Conservation (phyloP, 1,284 basidiomycete genomes). For the Trichosporon ovoides region DNA sequence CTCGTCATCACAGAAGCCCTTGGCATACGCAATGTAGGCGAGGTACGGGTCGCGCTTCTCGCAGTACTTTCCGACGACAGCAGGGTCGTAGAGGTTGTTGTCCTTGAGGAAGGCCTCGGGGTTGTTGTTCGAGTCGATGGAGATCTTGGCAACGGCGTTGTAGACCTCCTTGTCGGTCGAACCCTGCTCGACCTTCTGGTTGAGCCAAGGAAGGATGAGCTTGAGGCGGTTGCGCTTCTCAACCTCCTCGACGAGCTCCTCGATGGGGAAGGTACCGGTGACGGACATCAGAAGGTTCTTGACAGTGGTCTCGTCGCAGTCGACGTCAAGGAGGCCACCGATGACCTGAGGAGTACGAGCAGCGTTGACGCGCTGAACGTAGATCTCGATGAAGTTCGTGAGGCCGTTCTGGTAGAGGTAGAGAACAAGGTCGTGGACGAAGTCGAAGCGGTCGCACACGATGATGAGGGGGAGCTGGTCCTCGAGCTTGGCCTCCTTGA, state of each 20-base stretch:
- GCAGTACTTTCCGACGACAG: constrained; percentile 98
- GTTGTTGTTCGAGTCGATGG: constrained; percentile 98
- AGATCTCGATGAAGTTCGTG: constrained; percentile 97
- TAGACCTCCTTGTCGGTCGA: constrained; percentile 88
- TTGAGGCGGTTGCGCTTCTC: constrained; percentile 95
- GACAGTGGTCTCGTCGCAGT: constrained; percentile 95
- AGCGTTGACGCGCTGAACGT: constrained; percentile 97
- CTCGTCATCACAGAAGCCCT: constrained; percentile 98
- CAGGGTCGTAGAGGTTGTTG: constrained; percentile 91
- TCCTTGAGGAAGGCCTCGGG: constrained; percentile 97
- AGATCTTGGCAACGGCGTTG: constrained; percentile 98
- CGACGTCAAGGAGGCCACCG: constrained; percentile 93
- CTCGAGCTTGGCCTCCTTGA: constrained; percentile 93
- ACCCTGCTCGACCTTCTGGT: constrained; percentile 84
- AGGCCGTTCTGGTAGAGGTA: constrained; percentile 98
- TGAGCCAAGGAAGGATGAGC: constrained; percentile 94
- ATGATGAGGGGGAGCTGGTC: constrained; percentile 99
- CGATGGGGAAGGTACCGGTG: constrained; percentile 94
- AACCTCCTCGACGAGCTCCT: constrained; percentile 95
- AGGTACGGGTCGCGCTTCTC: constrained; percentile 98
- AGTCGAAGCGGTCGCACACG: constrained; percentile 99
- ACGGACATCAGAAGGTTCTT: constrained; percentile 90
- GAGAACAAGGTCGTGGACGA: constrained; percentile 97
- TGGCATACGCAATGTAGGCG: constrained; percentile 98
- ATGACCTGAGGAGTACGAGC: constrained; percentile 97